Percentiles rank a stretch among this genome's conserved stretches.
Evolutionary conservation across 2,329 filamentous ascomycete species (phyloP).

Genomic region (Phialemoniopsis sp.): DNA sequence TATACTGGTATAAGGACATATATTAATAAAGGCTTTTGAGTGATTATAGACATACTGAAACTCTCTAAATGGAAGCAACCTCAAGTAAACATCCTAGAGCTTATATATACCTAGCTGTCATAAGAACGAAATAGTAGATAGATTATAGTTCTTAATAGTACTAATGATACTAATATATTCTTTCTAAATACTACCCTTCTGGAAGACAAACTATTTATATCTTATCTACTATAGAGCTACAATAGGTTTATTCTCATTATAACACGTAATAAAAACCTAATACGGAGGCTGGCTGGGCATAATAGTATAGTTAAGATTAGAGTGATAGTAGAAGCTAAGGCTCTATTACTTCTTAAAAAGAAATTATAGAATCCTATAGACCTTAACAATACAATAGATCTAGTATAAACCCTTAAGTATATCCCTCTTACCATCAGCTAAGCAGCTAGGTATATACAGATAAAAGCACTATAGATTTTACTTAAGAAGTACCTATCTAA

Average conservation of each 20-base stretch:
- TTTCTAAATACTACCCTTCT: not conserved
- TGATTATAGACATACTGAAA: conserved; percentile 21
- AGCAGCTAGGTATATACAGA: too few species aligned
- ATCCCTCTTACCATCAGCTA: too few species aligned
- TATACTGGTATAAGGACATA: conserved; percentile 21
- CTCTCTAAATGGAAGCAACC: conserved; percentile 18
- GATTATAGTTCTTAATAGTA: conserved; percentile 30
- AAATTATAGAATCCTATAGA: too few species aligned
- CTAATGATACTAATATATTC: conserved; percentile 23
- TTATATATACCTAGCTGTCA: conserved; percentile 24
- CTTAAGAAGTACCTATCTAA: too few species aligned
- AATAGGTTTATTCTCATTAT: conserved; percentile 1
- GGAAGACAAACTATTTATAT: not conserved
- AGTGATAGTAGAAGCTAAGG: not conserved
- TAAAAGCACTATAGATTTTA: too few species aligned
- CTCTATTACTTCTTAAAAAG: too few species aligned
- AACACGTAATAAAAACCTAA: conserved; percentile 1
- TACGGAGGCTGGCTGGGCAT: not conserved
- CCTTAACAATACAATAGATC: too few species aligned
- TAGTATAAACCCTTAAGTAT: too few species aligned
- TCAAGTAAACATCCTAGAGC: conserved; percentile 12
- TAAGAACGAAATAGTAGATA: conserved; percentile 20
- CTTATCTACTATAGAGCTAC: not conserved
- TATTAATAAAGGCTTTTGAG: conserved; percentile 23
- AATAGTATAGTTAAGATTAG: not conserved